Base-by-base conservation (phyloP, 1,284 basidiomycete genomes). In the Rhodotorula sp. region DNA sequence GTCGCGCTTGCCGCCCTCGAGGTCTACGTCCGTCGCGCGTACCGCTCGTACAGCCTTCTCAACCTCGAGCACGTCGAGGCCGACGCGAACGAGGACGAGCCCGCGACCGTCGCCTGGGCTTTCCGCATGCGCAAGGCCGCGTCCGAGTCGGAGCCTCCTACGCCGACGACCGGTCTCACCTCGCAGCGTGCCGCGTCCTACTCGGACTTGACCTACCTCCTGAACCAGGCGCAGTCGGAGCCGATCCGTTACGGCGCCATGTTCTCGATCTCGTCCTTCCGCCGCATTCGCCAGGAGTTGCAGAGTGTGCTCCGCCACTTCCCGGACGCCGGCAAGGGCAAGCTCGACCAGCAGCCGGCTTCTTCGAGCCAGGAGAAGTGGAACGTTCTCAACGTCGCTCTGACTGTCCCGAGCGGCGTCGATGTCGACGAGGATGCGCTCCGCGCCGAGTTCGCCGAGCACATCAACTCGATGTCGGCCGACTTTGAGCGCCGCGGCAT, bases 11-110 rank as follows among this genome's bases (percentile, higher is more conserved):
- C 96, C 79, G 90, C 97, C 15, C 88, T 98, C 67, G 95, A 98
- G 83, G 94, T 97, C 51, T 99, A 99, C 81, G 88, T 99, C 68
- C 89, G 95, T 67, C 91, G 93, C 74, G 94, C 93, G 14, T 99
- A 99, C 84, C 90, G 92, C 77, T 95, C 94, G 21, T 99, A 99
- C 84, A 91, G 89, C 60, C 84, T 99, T 61, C 85, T 97, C 69
- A 91, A 92, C 58, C 87, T 99, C 76, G 95, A 98, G 82, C 96
- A 96, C 80, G 92, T 96, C 79, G 91, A 93, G 79, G 92, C 91
- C 15, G 90, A 93, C 79, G 85, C 86, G 34, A 79, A 87, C 47
- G 91, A 92, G 76, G 90, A 93, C 76, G 90, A 89, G 57, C 92
- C 93, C 14, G 87, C 88, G 75, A 87, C 91, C 65, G 86, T 96